Percentiles rank a stretch among this genome's conserved stretches.
Conservation (phyloP, 2,329 filamentous ascomycete genomes). For the Colletotrichum tamarilloi region DNA sequence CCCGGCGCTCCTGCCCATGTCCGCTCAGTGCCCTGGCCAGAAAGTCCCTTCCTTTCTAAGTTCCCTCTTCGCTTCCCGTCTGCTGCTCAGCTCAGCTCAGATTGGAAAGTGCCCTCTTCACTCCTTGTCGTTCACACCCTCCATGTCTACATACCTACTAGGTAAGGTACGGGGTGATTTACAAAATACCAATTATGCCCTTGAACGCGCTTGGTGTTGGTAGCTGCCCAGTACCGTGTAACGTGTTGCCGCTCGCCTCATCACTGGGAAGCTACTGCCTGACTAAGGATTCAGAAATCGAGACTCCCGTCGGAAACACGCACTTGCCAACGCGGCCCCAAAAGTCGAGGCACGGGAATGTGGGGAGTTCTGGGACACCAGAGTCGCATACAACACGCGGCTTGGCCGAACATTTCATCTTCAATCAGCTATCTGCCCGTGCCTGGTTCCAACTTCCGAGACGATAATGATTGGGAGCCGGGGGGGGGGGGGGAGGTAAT, state of each 20-base stretch:
- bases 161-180: too few species aligned
- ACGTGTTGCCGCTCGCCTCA: background rate
- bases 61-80: background rate
- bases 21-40: background rate
- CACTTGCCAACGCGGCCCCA: background rate
- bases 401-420: background rate
- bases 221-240: too few species aligned
- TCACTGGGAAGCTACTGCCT: background rate
- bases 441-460: background rate
- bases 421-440: background rate
- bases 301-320: background rate
- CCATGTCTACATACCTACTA: background rate
- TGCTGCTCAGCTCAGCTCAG: background rate
- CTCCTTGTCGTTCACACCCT: background rate
- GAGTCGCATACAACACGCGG: background rate
- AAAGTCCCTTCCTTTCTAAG: background rate
- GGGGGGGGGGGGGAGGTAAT: too few species aligned
- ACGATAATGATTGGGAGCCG: background rate
- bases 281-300: constrained; percentile 3
- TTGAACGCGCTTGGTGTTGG: background rate
- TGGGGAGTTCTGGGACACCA: background rate
- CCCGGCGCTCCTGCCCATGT: background rate
- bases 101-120: background rate
- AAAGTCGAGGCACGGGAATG: background rate
- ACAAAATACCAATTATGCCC: too few species aligned